Evolutionary conservation across 1,284 basidiomycete species (phyloP).

Genomic region (Trichosporon sp.): DNA sequence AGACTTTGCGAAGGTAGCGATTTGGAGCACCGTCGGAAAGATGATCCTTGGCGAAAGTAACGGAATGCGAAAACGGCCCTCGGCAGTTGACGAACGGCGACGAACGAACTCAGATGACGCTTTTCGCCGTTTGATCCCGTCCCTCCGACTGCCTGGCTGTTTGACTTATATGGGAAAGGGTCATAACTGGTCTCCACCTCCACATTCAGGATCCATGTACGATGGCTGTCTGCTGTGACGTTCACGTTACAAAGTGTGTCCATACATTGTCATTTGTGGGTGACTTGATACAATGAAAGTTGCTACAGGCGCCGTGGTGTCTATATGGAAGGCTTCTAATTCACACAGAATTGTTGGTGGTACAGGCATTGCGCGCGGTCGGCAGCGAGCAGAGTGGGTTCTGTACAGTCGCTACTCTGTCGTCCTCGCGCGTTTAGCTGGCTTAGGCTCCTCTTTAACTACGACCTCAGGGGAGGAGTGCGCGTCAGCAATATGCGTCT

Average conservation of each 20-base stretch:
- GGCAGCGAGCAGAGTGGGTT: neutral
- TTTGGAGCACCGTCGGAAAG: slow-evolving; percentile 1
- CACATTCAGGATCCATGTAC: neutral
- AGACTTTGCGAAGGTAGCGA: neutral
- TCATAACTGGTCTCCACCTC: neutral
- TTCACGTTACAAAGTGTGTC: neutral
- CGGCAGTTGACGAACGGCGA: slow-evolving; percentile 1
- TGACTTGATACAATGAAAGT: neutral
- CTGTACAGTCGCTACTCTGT: neutral
- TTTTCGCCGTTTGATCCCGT: neutral
- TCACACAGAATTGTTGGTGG: neutral
- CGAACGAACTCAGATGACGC: slow-evolving; percentile 2
- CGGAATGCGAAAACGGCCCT: slow-evolving; percentile 1
- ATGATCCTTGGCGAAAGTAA: neutral
- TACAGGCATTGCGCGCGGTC: neutral
- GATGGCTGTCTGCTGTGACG: slow-evolving; percentile 2
- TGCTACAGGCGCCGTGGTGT: neutral
- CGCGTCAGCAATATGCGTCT: neutral
- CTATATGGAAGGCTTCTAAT: no score
- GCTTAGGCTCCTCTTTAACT: neutral
- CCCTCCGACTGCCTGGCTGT: no score
- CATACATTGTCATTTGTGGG: neutral
- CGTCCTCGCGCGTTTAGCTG: neutral
- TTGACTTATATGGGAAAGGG: neutral
- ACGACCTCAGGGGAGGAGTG: neutral